Percentiles rank a stretch among this genome's conserved stretches.
Evolutionary conservation across 106 monocot species (phyloP).

Genomic region (Apostasia shenzhenica): DNA sequence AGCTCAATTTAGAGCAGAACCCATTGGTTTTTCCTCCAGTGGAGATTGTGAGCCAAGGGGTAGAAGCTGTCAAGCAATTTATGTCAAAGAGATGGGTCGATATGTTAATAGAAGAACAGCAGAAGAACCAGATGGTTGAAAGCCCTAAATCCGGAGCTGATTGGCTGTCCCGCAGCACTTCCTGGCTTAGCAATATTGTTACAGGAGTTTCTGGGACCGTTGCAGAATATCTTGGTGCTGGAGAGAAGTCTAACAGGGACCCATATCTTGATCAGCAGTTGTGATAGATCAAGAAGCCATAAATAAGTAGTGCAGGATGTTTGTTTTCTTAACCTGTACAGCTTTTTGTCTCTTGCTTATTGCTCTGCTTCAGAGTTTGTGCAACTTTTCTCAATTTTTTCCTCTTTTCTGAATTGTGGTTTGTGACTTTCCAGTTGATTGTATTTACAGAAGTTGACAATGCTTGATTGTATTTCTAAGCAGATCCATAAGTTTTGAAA

Average conservation of each 20-base stretch:
- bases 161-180: slow-evolving; percentile 30
- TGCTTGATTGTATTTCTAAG: too few species aligned
- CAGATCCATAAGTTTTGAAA: too few species aligned
- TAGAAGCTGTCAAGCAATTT: slow-evolving; percentile 58
- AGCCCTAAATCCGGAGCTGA: slow-evolving; percentile 5
- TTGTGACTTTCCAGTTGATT: too few species aligned
- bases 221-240: slow-evolving; percentile 34
- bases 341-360: not conserved
- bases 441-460: too few species aligned
- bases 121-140: slow-evolving; percentile 23
- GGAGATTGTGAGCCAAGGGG: slow-evolving; percentile 52
- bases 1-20: slow-evolving; percentile 31
- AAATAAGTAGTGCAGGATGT: not conserved
- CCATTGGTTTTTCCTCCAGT: slow-evolving; percentile 41
- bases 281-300: slow-evolving; percentile 13
- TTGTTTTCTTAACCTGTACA: not conserved
- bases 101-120: slow-evolving; percentile 35
- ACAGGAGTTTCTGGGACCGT: slow-evolving; percentile 47
- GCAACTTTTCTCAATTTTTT: too few species aligned
- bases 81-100: slow-evolving; percentile 11
- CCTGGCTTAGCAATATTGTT: slow-evolving; percentile 39
- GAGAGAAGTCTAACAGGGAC: slow-evolving; percentile 36
- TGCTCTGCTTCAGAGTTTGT: too few species aligned
- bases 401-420: too few species aligned
- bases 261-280: slow-evolving; percentile 56